These are phyloP conservation scores for Zasmidium citrigriseum DNA, from an alignment of 2,329 filamentous ascomycete species.

Conservation along the genomic window DNA sequence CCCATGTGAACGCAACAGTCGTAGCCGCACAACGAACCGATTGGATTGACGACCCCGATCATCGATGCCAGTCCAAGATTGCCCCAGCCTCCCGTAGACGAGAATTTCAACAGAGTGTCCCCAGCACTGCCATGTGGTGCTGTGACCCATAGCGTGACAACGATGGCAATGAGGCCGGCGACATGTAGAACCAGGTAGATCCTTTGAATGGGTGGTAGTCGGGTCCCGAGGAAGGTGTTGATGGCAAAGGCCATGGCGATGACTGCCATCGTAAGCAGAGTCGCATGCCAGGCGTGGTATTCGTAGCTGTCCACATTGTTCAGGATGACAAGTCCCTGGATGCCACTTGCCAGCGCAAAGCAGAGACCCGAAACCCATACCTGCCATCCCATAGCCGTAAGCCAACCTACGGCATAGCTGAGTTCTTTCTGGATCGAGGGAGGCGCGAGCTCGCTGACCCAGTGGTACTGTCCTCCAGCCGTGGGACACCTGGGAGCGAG, in stretches of 20 bases:
- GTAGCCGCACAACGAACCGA: conserved; percentile 24
- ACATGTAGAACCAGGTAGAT: conserved; percentile 30
- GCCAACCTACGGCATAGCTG: conserved; percentile 30
- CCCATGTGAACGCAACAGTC: conserved; percentile 30
- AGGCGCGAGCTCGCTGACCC: conserved; percentile 26
- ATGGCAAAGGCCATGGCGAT: conserved; percentile 26
- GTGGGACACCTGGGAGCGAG: conserved; percentile 14
- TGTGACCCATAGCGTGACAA: conserved; percentile 29
- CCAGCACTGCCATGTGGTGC: conserved; percentile 17
- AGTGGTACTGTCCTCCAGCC: conserved; percentile 17
- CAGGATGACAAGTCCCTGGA: conserved; percentile 16
- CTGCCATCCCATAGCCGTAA: conserved; percentile 41
- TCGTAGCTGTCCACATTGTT: conserved; percentile 11
- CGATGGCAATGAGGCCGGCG: conserved; percentile 38
- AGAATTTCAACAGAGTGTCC: conserved; percentile 20
- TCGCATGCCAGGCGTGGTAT: conserved; percentile 43
- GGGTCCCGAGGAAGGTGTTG: conserved; percentile 29
- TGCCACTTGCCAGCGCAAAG: conserved; percentile 40
- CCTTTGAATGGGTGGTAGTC: conserved; percentile 32
- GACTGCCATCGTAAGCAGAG: conserved; percentile 39
- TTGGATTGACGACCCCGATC: conserved; percentile 41
- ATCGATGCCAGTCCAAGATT: conserved; percentile 39
- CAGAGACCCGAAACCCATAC: conserved; percentile 43
- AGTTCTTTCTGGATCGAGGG: conserved; percentile 25
- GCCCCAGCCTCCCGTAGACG: conserved; percentile 26